These are phyloP conservation scores for Monascus purpureus DNA, from an alignment of 495 filamentous ascomycete genomes.

Conservation along the genomic window DNA sequence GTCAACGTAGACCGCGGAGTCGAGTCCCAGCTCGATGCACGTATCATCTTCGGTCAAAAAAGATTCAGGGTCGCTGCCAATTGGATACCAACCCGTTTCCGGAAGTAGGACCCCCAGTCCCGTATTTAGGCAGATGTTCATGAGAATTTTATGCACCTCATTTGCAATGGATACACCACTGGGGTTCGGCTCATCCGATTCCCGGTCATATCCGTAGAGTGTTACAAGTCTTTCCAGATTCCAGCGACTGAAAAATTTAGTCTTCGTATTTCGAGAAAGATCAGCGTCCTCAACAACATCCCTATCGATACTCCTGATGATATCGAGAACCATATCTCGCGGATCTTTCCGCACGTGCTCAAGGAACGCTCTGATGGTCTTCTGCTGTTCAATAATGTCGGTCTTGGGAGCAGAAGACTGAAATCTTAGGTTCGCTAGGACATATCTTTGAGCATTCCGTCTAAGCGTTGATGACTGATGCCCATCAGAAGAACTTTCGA, in stretches of 20 bases:
- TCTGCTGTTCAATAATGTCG: conserved; percentile 60
- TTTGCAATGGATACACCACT: conserved; percentile 34
- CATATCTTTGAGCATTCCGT: conserved; percentile 58
- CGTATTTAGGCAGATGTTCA: conserved; percentile 56
- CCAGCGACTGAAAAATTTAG: conserved; percentile 52
- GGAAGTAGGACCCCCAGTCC: conserved; percentile 54
- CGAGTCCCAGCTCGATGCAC: conserved; percentile 53
- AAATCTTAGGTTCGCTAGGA: conserved; percentile 59
- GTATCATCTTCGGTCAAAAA: conserved; percentile 26
- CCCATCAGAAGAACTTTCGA: conserved; percentile 40
- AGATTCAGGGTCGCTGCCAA: conserved; percentile 43
- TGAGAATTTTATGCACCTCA: conserved; percentile 54
- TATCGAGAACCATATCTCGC: conserved; percentile 51
- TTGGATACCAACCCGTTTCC: conserved; percentile 59
- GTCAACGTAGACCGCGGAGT: conserved; percentile 50
- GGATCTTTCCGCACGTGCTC: conserved; percentile 60
- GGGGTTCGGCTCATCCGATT: conserved; percentile 22
- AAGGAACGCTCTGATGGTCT: conserved; percentile 53
- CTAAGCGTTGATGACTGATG: conserved; percentile 54
- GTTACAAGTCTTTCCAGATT: conserved; percentile 57
- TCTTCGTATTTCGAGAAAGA: conserved; percentile 56
- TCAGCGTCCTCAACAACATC: conserved; percentile 55
- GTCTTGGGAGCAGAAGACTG: conserved; percentile 54
- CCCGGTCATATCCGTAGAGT: conserved; percentile 49
- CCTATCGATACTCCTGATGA: conserved; percentile 47